Base-by-base conservation (phyloP, 768 basidiomycete genomes). In the Gymnopilus dilepis region DNA sequence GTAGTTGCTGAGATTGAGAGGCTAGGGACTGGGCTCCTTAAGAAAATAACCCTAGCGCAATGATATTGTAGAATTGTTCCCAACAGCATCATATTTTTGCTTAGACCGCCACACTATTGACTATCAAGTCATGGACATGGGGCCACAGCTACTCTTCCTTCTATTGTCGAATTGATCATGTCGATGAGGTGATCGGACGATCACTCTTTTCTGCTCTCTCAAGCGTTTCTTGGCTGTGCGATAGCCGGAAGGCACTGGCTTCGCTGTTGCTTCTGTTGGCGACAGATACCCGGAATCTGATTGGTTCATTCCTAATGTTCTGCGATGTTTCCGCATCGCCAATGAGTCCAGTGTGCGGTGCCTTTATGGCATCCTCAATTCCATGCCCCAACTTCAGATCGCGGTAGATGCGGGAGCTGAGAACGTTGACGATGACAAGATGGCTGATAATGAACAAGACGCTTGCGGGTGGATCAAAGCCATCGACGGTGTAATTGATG, bases 1-100 rank as follows among this genome's bases (percentile, higher is more conserved):
- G 73, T 97, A 3, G 69, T 96, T 50, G 78, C 76, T 17, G 95
- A 98, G 74, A 87, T 97, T 30, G 82, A 87, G 67, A 78, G 94
- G 40, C 70, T 97, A 45, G 95, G 94, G 2, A 67, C 77, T 15
- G 91, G 90, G 0, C 68, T 97, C 28, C 75, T 97, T 2, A 79
- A 79, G 69, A 78, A 76, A 59, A 81, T 87, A 51, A 72, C 71
- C n/a, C 21, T 62, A n/a, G 43, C 47, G 22, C 40, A 31, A 34
- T 62, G 51, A 42, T 28, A 17, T 42, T 7, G 21, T 37, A 50
- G 9, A 22, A 19, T 21, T 42, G n/a, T n/a, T n/a, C n/a, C n/a
- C n/a, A n/a, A n/a, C n/a, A n/a, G n/a, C n/a, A n/a, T n/a, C n/a
- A n/a, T n/a, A n/a, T n/a, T n/a, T n/a, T n/a, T n/a, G n/a, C n/a